Conservation (phyloP, 2,329 filamentous ascomycete genomes). For the Pseudogymnoascus sp. region DNA sequence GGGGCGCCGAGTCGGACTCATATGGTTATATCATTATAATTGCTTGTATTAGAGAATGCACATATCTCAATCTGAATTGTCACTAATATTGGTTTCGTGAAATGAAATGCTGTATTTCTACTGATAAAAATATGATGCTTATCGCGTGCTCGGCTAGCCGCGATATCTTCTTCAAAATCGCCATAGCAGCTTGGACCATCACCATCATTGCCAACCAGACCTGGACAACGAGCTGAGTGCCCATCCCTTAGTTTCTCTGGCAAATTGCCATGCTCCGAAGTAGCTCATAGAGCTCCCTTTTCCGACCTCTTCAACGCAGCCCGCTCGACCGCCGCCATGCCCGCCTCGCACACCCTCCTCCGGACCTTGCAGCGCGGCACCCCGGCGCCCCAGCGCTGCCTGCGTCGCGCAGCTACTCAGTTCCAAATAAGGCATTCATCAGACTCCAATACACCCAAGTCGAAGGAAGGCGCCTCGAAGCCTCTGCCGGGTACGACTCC, state of each 20-base stretch:
- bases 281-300: not conserved
- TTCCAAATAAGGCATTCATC: not conserved
- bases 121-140: not conserved
- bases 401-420: not conserved
- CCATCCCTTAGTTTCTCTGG: not conserved
- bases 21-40: not conserved
- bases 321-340: not conserved
- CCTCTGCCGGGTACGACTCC: not conserved
- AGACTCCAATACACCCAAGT: not conserved
- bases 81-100: not conserved
- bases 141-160: not conserved
- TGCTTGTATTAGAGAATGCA: slow-evolving; percentile 4
- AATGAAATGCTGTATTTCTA: not conserved
- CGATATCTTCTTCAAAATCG: not conserved
- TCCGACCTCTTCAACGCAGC: not conserved
- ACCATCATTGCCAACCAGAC: not conserved
- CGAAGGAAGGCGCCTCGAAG: not conserved
- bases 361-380: not conserved
- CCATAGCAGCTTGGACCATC: not conserved
- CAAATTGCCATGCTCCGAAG: not conserved
- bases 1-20: not conserved
- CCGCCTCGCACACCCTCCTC: not conserved
- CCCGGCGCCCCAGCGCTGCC: not conserved
- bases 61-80: not conserved
- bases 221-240: not conserved